Base-by-base conservation (phyloP, 805 yeast genomes). In the Hagleromyces aurorensis region DNA sequence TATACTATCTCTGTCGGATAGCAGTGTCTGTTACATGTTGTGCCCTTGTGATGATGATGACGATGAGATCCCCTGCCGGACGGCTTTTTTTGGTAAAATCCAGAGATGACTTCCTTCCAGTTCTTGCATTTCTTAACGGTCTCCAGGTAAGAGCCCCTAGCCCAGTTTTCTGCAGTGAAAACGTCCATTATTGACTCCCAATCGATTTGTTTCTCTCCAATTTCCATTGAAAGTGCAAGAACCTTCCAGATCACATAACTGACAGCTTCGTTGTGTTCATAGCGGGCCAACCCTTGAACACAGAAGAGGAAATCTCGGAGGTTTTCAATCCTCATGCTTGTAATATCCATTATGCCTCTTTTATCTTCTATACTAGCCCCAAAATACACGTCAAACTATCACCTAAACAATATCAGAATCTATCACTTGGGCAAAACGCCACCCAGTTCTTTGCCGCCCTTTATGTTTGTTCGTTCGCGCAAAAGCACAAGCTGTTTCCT, bases 221-320 rank as follows among this genome's bases (percentile, higher is more conserved):
- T 26, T 11, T 32, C 25, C 15, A 48, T 20, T 18, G 48, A 40
- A 18, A 30, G 30, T 11, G 32, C 29, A 16, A 52, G 30, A 3
- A 44, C 37, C 23, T 49, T 53, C 55, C 58, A 54, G 6, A 52
- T 30, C 15, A 45, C 19, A 29, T 46, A 54, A 19, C 52, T 40
- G 2, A 43, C 39, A 4, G 40, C 36, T 13, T 47, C 50, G 30
- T 42, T 43, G 27, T 51, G 52, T 13, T 43, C 40, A 25, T 44
- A 45, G 16, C 38, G 28, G 11, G 51, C 44, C 14, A 47, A 30
- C 13, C 37, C 30, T 15, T 57, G 55, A 25, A 52, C 38, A 26
- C 44, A 37, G 8, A 47, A 40, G 30, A 54, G 29, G 29, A 54
- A 51, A 13, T 46, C 53, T 24, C 49, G 39, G 13, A 53, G 29